Evolutionary conservation across 768 basidiomycete genomes (phyloP).

Genomic region (Pisolithus marmoratus): DNA sequence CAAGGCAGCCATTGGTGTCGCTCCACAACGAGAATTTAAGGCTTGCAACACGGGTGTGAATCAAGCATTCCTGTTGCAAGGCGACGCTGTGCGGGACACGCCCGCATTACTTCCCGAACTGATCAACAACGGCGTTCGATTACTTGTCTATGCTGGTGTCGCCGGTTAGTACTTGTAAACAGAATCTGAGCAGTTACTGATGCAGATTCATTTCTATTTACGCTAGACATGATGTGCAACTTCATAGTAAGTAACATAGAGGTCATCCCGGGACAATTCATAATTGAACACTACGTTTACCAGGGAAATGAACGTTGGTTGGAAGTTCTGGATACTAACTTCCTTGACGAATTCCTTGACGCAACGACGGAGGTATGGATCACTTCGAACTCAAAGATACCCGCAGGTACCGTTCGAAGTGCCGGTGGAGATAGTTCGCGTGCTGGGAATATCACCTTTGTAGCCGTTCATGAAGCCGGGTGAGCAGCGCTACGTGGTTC

Average conservation of each 20-base stretch:
- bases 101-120: constrained; percentile 75
- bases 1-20: constrained; percentile 77
- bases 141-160: constrained; percentile 88
- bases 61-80: constrained; percentile 72
- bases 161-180: constrained; percentile 44
- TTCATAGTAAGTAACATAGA: constrained; percentile 45
- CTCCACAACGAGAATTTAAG: constrained; percentile 51
- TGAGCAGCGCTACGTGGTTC: constrained; percentile 31
- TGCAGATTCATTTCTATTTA: constrained; percentile 9
- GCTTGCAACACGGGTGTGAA: constrained; percentile 81
- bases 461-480: constrained; percentile 75
- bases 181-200: neutral
- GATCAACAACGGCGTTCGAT: constrained; percentile 72
- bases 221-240: constrained; percentile 82
- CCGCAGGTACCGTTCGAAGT: constrained; percentile 63
- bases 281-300: neutral
- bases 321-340: constrained; percentile 52
- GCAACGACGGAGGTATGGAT: constrained; percentile 52
- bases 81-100: constrained; percentile 83
- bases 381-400: constrained; percentile 42
- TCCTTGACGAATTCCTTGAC: constrained; percentile 53
- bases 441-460: constrained; percentile 84
- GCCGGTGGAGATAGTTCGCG: constrained; percentile 59
- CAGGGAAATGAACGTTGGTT: constrained; percentile 81
- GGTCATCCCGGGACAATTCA: neutral